These are phyloP conservation scores for Dalbergia cultrata DNA, from an alignment of 306 rosid genomes.

Conservation along the genomic window DNA sequence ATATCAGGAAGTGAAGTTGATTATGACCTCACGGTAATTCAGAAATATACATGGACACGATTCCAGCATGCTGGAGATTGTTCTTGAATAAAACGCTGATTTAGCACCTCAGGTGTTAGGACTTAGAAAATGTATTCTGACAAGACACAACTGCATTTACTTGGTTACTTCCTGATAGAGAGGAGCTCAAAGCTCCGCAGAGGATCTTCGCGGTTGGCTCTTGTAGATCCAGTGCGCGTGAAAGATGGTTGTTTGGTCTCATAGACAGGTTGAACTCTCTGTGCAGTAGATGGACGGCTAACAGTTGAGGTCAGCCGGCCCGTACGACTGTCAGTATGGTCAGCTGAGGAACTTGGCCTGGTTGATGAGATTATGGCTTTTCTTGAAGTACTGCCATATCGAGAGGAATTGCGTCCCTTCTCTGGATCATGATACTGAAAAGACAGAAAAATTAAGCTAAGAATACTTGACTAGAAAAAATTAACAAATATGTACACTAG, in stretches of 20 bases:
- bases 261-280: conserved; percentile 56
- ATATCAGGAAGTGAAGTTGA: conserved; percentile 42
- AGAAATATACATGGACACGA: conserved; percentile 58
- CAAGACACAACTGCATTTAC: conserved; percentile 16
- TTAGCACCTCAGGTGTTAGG: conserved; percentile 18
- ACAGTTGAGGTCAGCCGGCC: conserved; percentile 64
- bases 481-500: neutral
- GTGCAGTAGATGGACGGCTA: conserved; percentile 72
- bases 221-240: conserved; percentile 57
- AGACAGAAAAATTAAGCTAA: conserved; percentile 37
- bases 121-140: conserved; percentile 39
- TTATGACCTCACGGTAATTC: conserved; percentile 45
- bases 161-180: conserved; percentile 81
- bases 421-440: conserved; percentile 77
- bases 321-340: conserved; percentile 72
- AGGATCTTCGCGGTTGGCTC: conserved; percentile 87
- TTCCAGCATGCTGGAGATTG: conserved; percentile 41
- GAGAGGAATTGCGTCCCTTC: conserved; percentile 74
- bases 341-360: conserved; percentile 85
- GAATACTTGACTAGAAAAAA: conserved; percentile 14
- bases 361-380: conserved; percentile 66
- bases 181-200: conserved; percentile 94
- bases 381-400: conserved; percentile 92
- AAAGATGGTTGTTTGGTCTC: conserved; percentile 67
- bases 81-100: conserved; percentile 47